Evolutionary conservation across 257 asterid species (phyloP).

Genomic region (Solanum corneliomulleri): DNA sequence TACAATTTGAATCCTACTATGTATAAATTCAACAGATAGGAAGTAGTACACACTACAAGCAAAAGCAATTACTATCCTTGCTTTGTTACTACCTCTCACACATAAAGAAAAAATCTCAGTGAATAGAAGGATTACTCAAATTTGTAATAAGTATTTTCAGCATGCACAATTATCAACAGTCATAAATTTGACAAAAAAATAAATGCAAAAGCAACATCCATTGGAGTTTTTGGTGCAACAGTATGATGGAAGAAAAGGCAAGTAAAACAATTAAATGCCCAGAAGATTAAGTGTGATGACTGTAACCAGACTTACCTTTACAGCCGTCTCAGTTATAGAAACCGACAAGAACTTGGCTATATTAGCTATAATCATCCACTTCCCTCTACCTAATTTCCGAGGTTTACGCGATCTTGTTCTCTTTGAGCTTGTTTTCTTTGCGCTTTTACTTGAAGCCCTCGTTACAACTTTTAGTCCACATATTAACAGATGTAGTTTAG

Average conservation of each 20-base stretch:
- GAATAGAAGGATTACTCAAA: neutral
- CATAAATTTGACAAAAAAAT: neutral
- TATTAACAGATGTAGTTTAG: constrained; percentile 76
- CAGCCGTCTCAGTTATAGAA: constrained; percentile 59
- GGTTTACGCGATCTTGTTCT: constrained; percentile 51
- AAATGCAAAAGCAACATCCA: neutral
- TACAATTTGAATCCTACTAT: neutral
- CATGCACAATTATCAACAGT: neutral
- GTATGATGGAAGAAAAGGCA: neutral
- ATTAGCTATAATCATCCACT: constrained; percentile 86
- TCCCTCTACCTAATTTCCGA: constrained; percentile 72
- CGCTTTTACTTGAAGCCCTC: constrained; percentile 62
- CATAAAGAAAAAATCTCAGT: neutral
- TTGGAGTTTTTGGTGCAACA: neutral
- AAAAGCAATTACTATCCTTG: neutral
- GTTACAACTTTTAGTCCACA: constrained; percentile 78
- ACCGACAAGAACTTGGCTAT: constrained; percentile 87
- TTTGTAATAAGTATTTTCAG: neutral
- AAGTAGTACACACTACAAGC: neutral
- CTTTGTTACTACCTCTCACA: neutral
- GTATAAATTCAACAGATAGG: neutral
- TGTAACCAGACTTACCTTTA: constrained; percentile 48
- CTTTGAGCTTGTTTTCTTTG: constrained; percentile 15
- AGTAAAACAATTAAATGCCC: neutral
- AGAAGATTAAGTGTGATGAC: neutral